Base-by-base conservation (phyloP, 2,329 filamentous ascomycete species). In the Ceratocystis cacaofunesta region DNA sequence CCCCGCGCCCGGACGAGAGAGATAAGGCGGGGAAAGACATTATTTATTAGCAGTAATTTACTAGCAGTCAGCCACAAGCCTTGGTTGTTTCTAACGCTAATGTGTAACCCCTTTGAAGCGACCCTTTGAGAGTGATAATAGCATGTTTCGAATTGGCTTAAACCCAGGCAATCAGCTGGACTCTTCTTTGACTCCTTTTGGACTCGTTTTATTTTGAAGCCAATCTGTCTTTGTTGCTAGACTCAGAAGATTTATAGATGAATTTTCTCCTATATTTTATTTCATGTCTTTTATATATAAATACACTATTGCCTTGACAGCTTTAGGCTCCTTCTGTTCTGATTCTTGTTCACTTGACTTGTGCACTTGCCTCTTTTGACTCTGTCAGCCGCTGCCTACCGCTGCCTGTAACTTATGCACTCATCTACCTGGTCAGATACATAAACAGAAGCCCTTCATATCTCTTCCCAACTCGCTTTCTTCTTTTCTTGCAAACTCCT, bases 311-410 rank as follows among this genome's bases (percentile, higher is more conserved):
- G 17, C 52, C 52, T 58, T 30, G 10, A 58, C 28, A 30, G 28
- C 28, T 30, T 32, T n/a, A 7, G 52, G 15, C 12, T 36, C 28
- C 32, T 58, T 36, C 28, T 8, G 52, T 58, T 58, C 32, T 25
- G 10, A 6, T n/a, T 32, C 25, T 50, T 58, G 17, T 5, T 58
- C 52, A 30, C 6, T 58, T 32, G 15, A 58, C 22, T 32, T 12
- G 17, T 17, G 25, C 52, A 32, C 52, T 30, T 30, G 8, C 25
- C 52, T 58, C 12, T 36, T 58, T 25, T 36, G 52, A 36, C 52
- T 58, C 32, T 58, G 52, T 58, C 52, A 58, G 28, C 52, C 52
- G 52, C 52, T 58, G 52, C 52, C 52, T 58, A 32, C 28, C 28
- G 17, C 15, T 32, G 28, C 52, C 25, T 30, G 17, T 28, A 58